Base-by-base conservation (phyloP, 2,329 filamentous ascomycete genomes). In the Ophiocordyceps camponoti-rufipedis region DNA sequence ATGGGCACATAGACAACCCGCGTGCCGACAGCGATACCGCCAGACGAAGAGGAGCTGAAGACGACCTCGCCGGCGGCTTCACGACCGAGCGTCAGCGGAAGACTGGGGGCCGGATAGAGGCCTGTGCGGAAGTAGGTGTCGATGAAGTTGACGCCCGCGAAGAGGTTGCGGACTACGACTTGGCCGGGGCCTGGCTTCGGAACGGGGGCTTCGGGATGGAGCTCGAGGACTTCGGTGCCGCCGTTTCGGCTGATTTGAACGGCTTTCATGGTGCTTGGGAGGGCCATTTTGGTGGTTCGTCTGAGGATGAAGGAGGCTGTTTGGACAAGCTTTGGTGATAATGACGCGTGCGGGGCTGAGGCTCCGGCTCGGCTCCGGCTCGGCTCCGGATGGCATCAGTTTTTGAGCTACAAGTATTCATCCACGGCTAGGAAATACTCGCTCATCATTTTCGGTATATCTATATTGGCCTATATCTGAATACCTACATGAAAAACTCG, bases 61-160 rank as follows among this genome's bases (percentile, higher is more conserved):
- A 79, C 76, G 50, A 94, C 65, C 39, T 72, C 78, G 49, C 88
- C 87, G 47, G 77, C 73, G 48, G 72, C 84, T 67, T 95, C 88
- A 54, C 82, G 80, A 49, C 88, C 87, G 18, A 89, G 79, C 44
- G 80, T 78, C 54, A 83, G 73, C 5, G 87, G 88, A 54, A 83
- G 77, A 2, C 48, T 41, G 1, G 82, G 71, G 1, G 78, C 67
- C 11, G 70, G 66, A 69, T 94, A 94, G 44, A 94, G 74, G 11
- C 88, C 88, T 12, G 74, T 78, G 59, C 88, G 85, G 73, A 88
- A 93, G 65, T 94, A 94, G 38, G 68, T 94, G 63, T 94, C 88
- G 56, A 94, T 93, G 65, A 75, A 94, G 65, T 94, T 94, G 49
- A 94, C 68, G 48, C 87, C 88, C 43, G 82, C 71, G 58, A 75